Evolutionary conservation across 129 eudicot genomes (phyloP), one percentile per base, ranked within the genome.

Genomic region (Oenanthe sinensis): DNA sequence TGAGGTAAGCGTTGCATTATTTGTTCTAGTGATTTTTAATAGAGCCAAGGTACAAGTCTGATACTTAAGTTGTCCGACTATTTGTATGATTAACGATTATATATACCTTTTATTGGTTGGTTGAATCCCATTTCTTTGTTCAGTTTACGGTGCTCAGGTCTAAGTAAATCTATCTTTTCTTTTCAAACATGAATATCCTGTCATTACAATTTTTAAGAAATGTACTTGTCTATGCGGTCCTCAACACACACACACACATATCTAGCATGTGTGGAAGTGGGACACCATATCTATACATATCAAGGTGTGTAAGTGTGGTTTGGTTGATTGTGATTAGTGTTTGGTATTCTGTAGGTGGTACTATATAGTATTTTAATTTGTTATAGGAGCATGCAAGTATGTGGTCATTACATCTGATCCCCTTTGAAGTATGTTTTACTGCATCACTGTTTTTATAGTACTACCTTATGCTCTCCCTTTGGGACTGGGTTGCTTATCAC

Each of bases 401-500:
- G 22, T 2, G 28, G 8, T 71, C 22, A 44, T 71, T 33, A 58
- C 45, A 39, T 33, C 14, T 22, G 8, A n/a, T n/a, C 33, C 77
- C 54, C 54, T 43, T 24, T 73, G 39, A 44, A 43, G 22, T 22
- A 46, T 24, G 37, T 43, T 24, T 73, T 12, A n/a, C 45, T 30
- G 49, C 77, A 74, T 74, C 77, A 24, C 58, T 3, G 33, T 39
- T 72, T 9, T 44, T 43, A 22, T 70, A 50, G 58, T 50, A 1
- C 19, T 37, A 39, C 19, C 68, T 60, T 22, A 24, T 60, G 33
- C 58, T 17, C 33, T 62, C 20, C 17, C 71, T 37, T 43, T 80
- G 15, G 65, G 68, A 62, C 79, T 75, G 58, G 70, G 50, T 71
- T 78, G 14, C 43, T 78, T 45, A 44, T 77, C 73, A 50, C 40